Evolutionary conservation across 805 yeast genomes (phyloP).

Genomic region (Martiniozyma abietophila): DNA sequence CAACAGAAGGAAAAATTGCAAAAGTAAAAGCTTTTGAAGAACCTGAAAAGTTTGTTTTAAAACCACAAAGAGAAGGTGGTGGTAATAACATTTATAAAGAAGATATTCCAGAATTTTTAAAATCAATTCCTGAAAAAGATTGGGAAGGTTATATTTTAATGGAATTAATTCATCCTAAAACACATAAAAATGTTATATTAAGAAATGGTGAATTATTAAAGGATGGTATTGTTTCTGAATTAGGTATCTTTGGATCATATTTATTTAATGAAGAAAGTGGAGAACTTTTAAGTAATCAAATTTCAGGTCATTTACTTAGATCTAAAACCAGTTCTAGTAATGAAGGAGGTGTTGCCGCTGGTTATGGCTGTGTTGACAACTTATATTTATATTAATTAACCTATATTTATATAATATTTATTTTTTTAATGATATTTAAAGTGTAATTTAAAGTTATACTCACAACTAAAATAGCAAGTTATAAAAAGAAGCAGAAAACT

Average conservation of each 20-base stretch:
- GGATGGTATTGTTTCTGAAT: constrained; percentile 81
- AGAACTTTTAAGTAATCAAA: constrained; percentile 48
- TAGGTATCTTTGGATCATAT: constrained; percentile 83
- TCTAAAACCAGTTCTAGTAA: constrained; percentile 80
- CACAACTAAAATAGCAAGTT: background rate
- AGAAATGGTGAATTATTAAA: constrained; percentile 50
- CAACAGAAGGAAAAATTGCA: constrained; percentile 53
- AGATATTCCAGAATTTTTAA: constrained; percentile 70
- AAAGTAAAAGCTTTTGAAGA: constrained; percentile 53
- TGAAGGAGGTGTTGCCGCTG: constrained; percentile 99
- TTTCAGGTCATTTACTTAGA: constrained; percentile 80
- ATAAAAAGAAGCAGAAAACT: constrained; percentile 5
- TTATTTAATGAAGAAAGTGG: constrained; percentile 62
- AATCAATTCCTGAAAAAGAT: constrained; percentile 47
- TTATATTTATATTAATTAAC: constrained; percentile 39
- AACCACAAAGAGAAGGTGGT: constrained; percentile 99
- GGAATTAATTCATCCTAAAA: constrained; percentile 84
- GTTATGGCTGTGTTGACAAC: constrained; percentile 94
- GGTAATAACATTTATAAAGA: constrained; percentile 89
- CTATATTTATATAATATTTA: background rate
- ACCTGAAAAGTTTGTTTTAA: constrained; percentile 72
- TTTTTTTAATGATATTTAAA: constrained; percentile 2
- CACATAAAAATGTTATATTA: constrained; percentile 56
- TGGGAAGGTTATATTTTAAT: constrained; percentile 91
- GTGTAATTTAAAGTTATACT: background rate